Conservation (phyloP, 148 eudicot genomes). For the Drosera capensis region DNA sequence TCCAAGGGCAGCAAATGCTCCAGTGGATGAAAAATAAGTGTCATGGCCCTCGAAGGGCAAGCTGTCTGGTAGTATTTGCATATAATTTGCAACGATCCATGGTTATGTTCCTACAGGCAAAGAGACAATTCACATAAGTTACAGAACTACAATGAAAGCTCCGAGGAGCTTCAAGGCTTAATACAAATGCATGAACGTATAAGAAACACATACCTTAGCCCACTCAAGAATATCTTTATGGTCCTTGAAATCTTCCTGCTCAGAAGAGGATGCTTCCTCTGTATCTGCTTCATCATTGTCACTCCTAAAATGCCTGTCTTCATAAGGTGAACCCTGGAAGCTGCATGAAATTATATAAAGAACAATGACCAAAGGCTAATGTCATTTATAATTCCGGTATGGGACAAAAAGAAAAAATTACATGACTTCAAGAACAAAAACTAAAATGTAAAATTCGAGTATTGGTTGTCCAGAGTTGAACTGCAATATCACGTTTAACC, state of each 20-base stretch:
- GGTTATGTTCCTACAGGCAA: constrained; percentile 47
- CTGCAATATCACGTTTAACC: too few relatives aligned
- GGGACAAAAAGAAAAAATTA: too few relatives aligned
- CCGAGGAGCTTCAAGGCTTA: neutral
- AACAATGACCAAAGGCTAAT: neutral
- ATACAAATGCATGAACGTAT: neutral
- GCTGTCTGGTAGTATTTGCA: constrained; percentile 56
- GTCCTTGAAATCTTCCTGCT: constrained; percentile 47
- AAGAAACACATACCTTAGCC: constrained; percentile 53
- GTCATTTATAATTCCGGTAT: neutral
- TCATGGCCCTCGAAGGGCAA: constrained; percentile 70
- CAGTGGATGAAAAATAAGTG: constrained; percentile 68
- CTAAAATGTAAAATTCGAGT: too few relatives aligned
- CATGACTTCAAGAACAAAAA: too few relatives aligned
- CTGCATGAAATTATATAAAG: constrained; percentile 19
- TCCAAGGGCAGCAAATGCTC: constrained; percentile 87
- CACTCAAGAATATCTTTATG: constrained; percentile 77
- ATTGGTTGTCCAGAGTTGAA: too few relatives aligned
- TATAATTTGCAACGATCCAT: constrained; percentile 76
- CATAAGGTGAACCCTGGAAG: constrained; percentile 56
- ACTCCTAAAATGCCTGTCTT: constrained; percentile 61
- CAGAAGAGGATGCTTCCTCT: constrained; percentile 78
- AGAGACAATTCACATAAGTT: neutral
- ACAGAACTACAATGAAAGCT: neutral
- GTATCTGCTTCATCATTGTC: constrained; percentile 56